phyloP scores from a whole-genome alignment of 345 rosid species.

The Aquilaria yunnanensis region DNA sequence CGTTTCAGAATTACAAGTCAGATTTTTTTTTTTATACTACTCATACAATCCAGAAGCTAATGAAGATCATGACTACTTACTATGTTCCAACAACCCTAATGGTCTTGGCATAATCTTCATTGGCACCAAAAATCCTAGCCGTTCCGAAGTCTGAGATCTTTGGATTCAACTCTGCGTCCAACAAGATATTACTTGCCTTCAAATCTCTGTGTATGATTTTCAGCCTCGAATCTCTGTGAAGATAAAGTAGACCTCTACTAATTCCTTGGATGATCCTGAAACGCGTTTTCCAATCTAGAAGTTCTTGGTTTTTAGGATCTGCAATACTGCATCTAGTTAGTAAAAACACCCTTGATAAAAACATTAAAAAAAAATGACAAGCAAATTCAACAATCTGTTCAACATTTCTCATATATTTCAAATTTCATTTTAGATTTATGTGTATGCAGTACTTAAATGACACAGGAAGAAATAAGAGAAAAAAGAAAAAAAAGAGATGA shows the following conservation, averaged over 20 bases:
- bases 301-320: conserved; percentile 21
- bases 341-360: neutral
- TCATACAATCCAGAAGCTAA: neutral
- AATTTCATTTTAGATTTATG: no score
- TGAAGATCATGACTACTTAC: conserved; percentile 10
- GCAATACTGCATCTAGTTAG: neutral
- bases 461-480: neutral
- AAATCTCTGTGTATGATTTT: conserved; percentile 46
- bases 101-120: conserved; percentile 38
- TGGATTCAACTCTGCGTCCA: conserved; percentile 41
- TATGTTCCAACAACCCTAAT: conserved; percentile 39
- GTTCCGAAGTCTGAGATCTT: conserved; percentile 46
- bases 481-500: neutral
- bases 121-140: conserved; percentile 31
- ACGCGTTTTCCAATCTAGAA: conserved; percentile 35
- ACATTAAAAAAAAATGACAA: neutral
- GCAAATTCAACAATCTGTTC: no score
- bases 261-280: conserved; percentile 41
- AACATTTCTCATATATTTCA: neutral
- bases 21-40: neutral
- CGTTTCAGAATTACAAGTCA: neutral
- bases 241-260: conserved; percentile 37
- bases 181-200: conserved; percentile 40
- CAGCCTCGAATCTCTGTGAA: conserved; percentile 49
- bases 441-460: neutral